phyloP scores from a whole-genome alignment of 805 yeast genomes.

The Sungouiella blattae region DNA sequence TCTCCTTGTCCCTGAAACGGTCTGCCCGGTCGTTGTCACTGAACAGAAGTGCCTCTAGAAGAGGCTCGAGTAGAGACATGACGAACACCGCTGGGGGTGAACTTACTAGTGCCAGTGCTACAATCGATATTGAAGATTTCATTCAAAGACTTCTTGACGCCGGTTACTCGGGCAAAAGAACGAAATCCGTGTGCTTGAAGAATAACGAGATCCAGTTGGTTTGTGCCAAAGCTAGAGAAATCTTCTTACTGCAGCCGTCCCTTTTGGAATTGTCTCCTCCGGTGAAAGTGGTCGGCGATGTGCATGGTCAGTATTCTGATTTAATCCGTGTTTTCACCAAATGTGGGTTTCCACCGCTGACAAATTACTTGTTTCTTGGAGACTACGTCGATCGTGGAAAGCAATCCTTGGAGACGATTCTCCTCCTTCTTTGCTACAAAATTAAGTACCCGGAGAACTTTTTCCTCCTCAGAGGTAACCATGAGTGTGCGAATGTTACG shows the following conservation, averaged over 20 bases:
- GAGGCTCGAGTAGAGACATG: conserved; percentile 2
- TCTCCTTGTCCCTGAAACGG: conserved; percentile 13
- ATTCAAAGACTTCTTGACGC: conserved; percentile 92
- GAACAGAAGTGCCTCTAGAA: conserved; percentile 11
- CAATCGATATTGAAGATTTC: conserved; percentile 76
- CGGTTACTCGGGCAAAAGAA: conserved; percentile 92
- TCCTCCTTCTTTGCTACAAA: conserved; percentile 84
- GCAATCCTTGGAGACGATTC: conserved; percentile 89
- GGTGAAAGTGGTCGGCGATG: conserved; percentile 87
- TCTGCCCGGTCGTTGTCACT: conserved; percentile 16
- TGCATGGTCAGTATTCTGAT: conserved; percentile 95
- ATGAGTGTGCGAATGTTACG: conserved; percentile 95
- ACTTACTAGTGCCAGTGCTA: too few relatives aligned
- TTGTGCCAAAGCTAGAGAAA: conserved; percentile 84
- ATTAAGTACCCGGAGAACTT: conserved; percentile 96
- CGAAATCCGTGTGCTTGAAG: conserved; percentile 83
- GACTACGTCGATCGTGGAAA: conserved; percentile 98
- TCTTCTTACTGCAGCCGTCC: conserved; percentile 87
- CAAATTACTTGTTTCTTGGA: conserved; percentile 89
- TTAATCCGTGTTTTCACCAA: conserved; percentile 85
- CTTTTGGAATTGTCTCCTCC: conserved; percentile 83
- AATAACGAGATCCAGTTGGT: conserved; percentile 78
- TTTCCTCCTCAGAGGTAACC: conserved; percentile 90
- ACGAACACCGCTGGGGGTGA: conserved; percentile 1
- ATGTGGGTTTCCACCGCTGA: conserved; percentile 95